Evolutionary conservation across 148 eudicot species (phyloP).

Genomic region (Arbutus unedo): DNA sequence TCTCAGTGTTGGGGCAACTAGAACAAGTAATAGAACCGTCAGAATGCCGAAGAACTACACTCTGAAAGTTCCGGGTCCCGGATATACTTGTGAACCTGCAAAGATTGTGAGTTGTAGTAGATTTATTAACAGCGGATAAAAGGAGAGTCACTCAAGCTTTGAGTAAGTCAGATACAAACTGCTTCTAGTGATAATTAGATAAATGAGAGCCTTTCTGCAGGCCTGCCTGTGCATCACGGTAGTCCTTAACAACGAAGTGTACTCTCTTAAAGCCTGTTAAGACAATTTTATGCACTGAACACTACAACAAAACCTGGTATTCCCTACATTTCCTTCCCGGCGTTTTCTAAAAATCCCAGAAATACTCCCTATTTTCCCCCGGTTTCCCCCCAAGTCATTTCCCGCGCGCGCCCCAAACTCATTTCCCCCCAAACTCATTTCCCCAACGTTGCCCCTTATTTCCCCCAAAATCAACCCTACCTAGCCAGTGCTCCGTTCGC

Average conservation of each 20-base stretch:
- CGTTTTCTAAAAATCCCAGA: too few relatives aligned
- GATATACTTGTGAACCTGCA: slow-evolving; percentile 70
- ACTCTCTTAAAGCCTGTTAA: background rate
- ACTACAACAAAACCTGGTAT: too few relatives aligned
- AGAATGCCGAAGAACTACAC: slow-evolving; percentile 64
- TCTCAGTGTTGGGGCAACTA: slow-evolving; percentile 60
- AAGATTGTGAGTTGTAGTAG: slow-evolving; percentile 40
- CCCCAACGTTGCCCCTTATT: too few relatives aligned
- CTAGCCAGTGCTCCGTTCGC: too few relatives aligned
- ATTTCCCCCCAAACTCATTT: too few relatives aligned
- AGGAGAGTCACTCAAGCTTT: slow-evolving; percentile 68
- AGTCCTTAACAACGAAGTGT: background rate
- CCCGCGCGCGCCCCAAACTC: too few relatives aligned
- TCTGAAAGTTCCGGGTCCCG: slow-evolving; percentile 53
- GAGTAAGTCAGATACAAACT: slow-evolving; percentile 47
- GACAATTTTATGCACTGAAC: background rate
- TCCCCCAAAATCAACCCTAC: too few relatives aligned
- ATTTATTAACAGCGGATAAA: slow-evolving; percentile 38
- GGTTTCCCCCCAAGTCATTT: too few relatives aligned
- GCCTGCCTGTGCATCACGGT: background rate
- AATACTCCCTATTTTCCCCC: too few relatives aligned
- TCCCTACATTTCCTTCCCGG: too few relatives aligned
- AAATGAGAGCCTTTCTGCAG: background rate
- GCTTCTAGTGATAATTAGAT: background rate
- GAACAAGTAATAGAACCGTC: slow-evolving; percentile 53